Evolutionary conservation across 2,329 filamentous ascomycete species (phyloP), one percentile per base, ranked within the genome.

Genomic region (Byssochlamys sp.): DNA sequence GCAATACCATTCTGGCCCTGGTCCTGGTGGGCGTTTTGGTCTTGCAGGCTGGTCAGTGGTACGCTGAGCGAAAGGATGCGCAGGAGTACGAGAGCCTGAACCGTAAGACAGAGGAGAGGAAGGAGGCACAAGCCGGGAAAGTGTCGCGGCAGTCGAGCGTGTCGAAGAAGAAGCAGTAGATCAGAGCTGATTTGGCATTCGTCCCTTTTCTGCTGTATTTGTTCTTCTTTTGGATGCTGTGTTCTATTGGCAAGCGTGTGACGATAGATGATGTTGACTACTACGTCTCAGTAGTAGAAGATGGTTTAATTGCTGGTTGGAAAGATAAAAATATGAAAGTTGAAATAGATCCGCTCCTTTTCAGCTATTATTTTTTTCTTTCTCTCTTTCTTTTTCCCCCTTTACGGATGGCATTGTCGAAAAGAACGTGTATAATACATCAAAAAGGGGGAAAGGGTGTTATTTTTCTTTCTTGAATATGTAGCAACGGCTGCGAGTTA

Each of bases 11-110:
- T 70, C 76, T 97, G 58, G 94, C 92, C 35, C 81, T 99, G 51
- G 90, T 99, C 29, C 77, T 99, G 55, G 86, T 97, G 2, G 94
- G 94, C 4, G 89, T 99, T 9, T 73, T 99, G 63, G 89, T 96
- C 33, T 77, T 99, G 69, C 94, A 99, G 83, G 90, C 90, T 24
- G 94, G 94, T 10, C 90, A 97, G 81, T 97, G 92, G 94, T 99
- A 99, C 77, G 94, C 94, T 27, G 91, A 97, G 81, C 83, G 89
- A 70, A 95, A 95, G 77, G 91, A 97, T 75, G 81, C 81, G 68
- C 88, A 91, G 71, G 91, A 96, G 73, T 80, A 82, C 57, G 84
- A 83, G 68, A 82, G 84, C 70, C 80, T 87, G 62, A 82, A 85
- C 64, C 75, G 79, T 72, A 78, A 77, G 61, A 53, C 55, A 27